Evolutionary conservation across 2,329 filamentous ascomycete genomes (phyloP).

Genomic region (Thelonectria rubi): DNA sequence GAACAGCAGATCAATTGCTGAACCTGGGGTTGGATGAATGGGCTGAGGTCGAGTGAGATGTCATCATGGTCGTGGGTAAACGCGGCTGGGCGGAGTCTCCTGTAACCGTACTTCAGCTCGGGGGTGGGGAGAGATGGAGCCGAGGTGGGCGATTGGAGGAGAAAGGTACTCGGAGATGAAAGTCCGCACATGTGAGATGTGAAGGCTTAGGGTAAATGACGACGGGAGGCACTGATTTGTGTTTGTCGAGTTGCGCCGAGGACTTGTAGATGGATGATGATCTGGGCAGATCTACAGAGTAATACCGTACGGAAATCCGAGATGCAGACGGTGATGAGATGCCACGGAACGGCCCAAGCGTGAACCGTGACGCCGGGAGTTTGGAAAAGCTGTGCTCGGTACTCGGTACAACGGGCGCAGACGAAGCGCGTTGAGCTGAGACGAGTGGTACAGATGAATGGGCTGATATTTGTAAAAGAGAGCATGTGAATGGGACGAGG

Average conservation of each 20-base stretch:
- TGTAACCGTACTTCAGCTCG: slow-evolving; percentile 1
- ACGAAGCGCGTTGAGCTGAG: slow-evolving; percentile 14
- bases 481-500: slow-evolving; percentile 27
- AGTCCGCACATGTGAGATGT: slow-evolving; percentile 34
- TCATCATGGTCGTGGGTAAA: slow-evolving; percentile 30
- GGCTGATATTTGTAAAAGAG: slow-evolving; percentile 13
- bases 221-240: slow-evolving; percentile 2
- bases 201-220: slow-evolving; percentile 14
- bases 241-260: slow-evolving; percentile 1
- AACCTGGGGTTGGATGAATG: slow-evolving; percentile 29
- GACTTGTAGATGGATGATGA: neutral
- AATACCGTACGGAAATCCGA: neutral
- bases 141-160: slow-evolving; percentile 31
- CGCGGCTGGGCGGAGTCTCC: slow-evolving; percentile 29
- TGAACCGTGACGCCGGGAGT: slow-evolving; percentile 6
- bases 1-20: slow-evolving; percentile 31
- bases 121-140: slow-evolving; percentile 31
- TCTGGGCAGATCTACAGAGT: slow-evolving; percentile 2
- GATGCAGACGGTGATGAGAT: neutral
- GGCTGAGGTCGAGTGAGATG: slow-evolving; percentile 23
- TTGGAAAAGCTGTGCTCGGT: neutral
- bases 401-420: neutral
- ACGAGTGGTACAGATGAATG: slow-evolving; percentile 8
- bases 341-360: slow-evolving; percentile 1
- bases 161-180: slow-evolving; percentile 36